Base-by-base conservation (phyloP, 306 rosid genomes). In the Abrus pulchellus region DNA sequence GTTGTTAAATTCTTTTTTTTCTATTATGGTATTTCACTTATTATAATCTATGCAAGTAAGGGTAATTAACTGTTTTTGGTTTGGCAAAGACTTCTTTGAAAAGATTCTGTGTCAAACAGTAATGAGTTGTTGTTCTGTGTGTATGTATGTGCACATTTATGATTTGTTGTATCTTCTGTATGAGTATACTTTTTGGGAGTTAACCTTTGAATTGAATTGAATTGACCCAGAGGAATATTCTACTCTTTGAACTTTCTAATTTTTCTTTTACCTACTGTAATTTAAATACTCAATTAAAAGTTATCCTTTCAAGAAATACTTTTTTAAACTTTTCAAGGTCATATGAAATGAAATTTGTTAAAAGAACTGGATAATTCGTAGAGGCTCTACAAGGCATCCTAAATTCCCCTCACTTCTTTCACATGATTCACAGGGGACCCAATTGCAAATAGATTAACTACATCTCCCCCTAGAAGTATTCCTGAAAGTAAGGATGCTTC, bases 351-450 rank as follows among this genome's bases (percentile, higher is more conserved):
- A 7, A 12, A 74, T 29, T 10, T 41, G 36, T 79, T 79, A 47
- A 60, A 83, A 70, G 55, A 67, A 71, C 76, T 40, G 14, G 66
- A 73, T 72, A 38, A 38, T 20, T 83, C 74, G 33, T 75, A 66
- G 50, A 34, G 27, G 86, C 48, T 80, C n/a, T 38, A 50, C 32
- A 63, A 52, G 45, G 36, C 27, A 40, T 61, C 79, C 43, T 68
- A 38, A 71, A 76, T 61, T 74, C 28, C 79, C 28, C 59, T 76
- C 44, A 36, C 63, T 55, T 68, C 55, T 72, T 75, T 79, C 72
- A 56, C 81, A 64, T 85, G 61, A 68, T 88, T 64, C 65, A 68
- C 83, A 94, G 98, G 87, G 79, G 98, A 94, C 74, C 93, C 98
- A 14, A 91, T 95, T 81, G 89, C 94, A 68, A 89, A 88, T 87